Evolutionary conservation across 2,329 filamentous ascomycete genomes (phyloP), one percentile per base, ranked within the genome.

Genomic region (Calonectria honghensis): DNA sequence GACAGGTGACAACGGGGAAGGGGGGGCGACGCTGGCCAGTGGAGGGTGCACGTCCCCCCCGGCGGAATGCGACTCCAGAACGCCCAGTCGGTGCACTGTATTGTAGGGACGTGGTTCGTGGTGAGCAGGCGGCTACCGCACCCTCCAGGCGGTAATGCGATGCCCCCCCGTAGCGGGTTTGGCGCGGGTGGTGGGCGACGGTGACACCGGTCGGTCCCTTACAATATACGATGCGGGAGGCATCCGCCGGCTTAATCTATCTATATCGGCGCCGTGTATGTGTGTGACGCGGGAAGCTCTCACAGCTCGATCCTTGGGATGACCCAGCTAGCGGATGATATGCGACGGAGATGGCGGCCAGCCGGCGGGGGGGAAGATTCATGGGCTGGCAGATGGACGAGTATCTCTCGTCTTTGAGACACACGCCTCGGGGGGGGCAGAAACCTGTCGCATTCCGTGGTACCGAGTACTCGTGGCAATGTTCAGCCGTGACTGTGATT

Each of bases 61-160:
- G 41, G 41, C 41, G 41, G 41, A 48, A 48, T 48, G 41, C 41
- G 51, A 54, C 51, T 54, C 10, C 27, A 31, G 51, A 54, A 31
- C 31, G 51, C 51, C 51, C 29, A 54, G 51, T 54, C 51, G 41
- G 41, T 48, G 41, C 41, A 48, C 51, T 54, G 51, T 31, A 54
- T 54, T 54, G 51, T 54, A 54, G 51, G 51, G 51, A 54, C 41
- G 18, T n/a, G 41, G 51, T 54, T 54, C 51, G 51, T 31, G 20
- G 41, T 41, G 41, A 48, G 41, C 41, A 48, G 41, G 41, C 41
- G 41, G 18, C 41, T 48, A 48, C 41, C 41, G 41, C 41, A 48
- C 41, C 41, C 41, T 48, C 18, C 20, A 48, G 41, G 41, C 41
- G 41, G 41, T 48, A 48, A 48, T 48, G 20, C 41, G 41, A 48